Base-by-base conservation (phyloP, 1,284 basidiomycete genomes). In the Polyporus tsugae region DNA sequence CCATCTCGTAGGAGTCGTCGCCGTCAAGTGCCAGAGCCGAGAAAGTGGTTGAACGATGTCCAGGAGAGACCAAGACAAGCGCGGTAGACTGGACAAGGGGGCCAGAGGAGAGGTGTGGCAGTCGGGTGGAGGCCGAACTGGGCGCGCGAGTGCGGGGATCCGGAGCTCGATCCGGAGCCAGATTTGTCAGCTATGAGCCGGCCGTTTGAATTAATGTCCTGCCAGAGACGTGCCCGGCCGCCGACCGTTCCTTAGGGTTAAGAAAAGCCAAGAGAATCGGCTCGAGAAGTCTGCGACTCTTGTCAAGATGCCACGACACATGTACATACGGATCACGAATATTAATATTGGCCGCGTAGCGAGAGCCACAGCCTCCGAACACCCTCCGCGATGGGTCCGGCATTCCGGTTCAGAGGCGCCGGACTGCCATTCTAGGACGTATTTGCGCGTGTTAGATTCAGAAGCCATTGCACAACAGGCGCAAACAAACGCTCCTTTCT, bases 1-100 rank as follows among this genome's bases (percentile, higher is more conserved):
- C 85, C 90, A 91, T 92, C 74, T 90, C 85, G 81, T 82, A 83
- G 44, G 78, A 76, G 65, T 83, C 82, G 70, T 70, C 67, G 62
- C 65, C 57, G 59, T 68, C 68, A 65, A 65, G 36, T 63, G 70
- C 65, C 66, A 73, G 62, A 49, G 63, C 66, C 64, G 69, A 67
- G 63, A 66, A 58, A 49, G 68, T 36, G 46, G 29, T 42, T 1
- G 63, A 19, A 19, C 70, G 69, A 36, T 66, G 63, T 13, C 63
- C 72, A 17, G 67, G 64, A 49, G 69, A 67, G 25, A 64, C n/a
- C 46, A 64, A 52, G 36, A 55, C 42, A 33, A 73, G 67, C 11
- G 72, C 64, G 29, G 72, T 71, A n/a, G 69, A 64, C 52, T 73
- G 69, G 38, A 67, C 71, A 19, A 60, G 49, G 63, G 61, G 62